These are phyloP conservation scores for Elongisporangium senticosum DNA, from an alignment of 352 stramenopile genomes.

Conservation along the genomic window DNA sequence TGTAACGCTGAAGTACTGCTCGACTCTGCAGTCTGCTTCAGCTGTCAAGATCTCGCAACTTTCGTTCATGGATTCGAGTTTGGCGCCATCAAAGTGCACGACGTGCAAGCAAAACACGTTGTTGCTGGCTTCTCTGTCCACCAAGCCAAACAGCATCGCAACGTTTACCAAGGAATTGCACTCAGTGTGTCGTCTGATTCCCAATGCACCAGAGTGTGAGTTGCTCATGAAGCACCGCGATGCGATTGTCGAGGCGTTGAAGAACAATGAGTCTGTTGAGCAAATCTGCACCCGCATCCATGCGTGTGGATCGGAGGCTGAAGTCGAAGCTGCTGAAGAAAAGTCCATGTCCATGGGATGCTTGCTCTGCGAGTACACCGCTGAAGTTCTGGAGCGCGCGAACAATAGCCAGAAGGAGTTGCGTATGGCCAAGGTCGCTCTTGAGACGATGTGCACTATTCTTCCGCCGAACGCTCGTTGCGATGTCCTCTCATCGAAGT, in stretches of 20 bases:
- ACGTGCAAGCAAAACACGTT: constrained; percentile 56
- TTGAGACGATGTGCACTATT: constrained; percentile 75
- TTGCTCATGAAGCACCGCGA: constrained; percentile 48
- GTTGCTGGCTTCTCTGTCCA: constrained; percentile 44
- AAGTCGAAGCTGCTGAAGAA: constrained; percentile 12
- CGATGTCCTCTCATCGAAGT: constrained; percentile 68
- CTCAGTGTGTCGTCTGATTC: constrained; percentile 51
- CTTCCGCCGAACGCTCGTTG: constrained; percentile 53
- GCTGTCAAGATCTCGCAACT: constrained; percentile 25
- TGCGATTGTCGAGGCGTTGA: constrained; percentile 44
- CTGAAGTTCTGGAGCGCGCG: constrained; percentile 43
- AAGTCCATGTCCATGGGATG: constrained; percentile 56
- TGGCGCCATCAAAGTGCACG: constrained; percentile 38
- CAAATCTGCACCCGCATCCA: constrained; percentile 45
- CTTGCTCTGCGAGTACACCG: constrained; percentile 77
- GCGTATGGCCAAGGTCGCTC: constrained; percentile 52
- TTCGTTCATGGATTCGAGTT: constrained; percentile 31
- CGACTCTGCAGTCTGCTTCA: constrained; percentile 7
- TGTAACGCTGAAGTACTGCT: constrained; percentile 44
- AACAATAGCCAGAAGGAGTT: constrained; percentile 42
- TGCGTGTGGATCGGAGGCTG: constrained; percentile 19
- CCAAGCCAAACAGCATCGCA: constrained; percentile 33
- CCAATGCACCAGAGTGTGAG: constrained; percentile 49
- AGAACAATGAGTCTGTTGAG: constrained; percentile 41
- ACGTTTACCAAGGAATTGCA: constrained; percentile 44